Base-by-base conservation (phyloP, 768 basidiomycete genomes). In the Exidia glandulosa region DNA sequence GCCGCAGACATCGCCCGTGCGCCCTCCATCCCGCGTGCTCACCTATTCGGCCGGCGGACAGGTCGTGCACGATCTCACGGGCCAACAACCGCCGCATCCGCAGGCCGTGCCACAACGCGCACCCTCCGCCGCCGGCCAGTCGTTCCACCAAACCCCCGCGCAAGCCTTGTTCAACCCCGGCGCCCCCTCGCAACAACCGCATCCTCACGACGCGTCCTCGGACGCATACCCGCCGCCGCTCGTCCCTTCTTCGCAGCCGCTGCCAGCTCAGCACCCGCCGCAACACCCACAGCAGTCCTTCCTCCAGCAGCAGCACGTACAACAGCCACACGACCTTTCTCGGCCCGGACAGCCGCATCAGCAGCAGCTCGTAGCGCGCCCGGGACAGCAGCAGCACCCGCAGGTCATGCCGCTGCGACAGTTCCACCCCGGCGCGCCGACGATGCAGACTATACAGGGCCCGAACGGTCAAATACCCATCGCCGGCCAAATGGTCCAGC, bases 241-340 rank as follows among this genome's bases (percentile, higher is more conserved):
- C 25, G 50, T 27, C 16, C 30, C 50, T 25, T 54, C 50, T 23
- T 29, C 50, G 55, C 75, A 72, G 56, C 63, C 62, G n/a, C 36
- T 10, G 36, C 9, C 36, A 19, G 10, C 10, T 37, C 65, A 67
- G n/a, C 68, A 69, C 31, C 62, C 65, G 25, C 64, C 63, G 23
- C 60, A 68, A 12, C 81, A 77, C 59, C 50, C 25, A 23, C 52
- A 56, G 56, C 59, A 60, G 56, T 59, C 60, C 31, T 50, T 32
- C 34, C 9, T 29, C 13, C 45, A 47, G 57, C 61, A 62, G 50
- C 58, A 59, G 52, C 37, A 29, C 4, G 58, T 36, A 12, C 34
- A 23, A 19, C 58, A 52, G 36, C 19, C 19, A 3, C 58, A 54
- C 25, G 50, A 54, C 50, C 50, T 27, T 14, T 27, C 30, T 13